These are phyloP conservation scores for Candida mattraensis DNA, from an alignment of 805 yeast species.

Conservation along the genomic window DNA sequence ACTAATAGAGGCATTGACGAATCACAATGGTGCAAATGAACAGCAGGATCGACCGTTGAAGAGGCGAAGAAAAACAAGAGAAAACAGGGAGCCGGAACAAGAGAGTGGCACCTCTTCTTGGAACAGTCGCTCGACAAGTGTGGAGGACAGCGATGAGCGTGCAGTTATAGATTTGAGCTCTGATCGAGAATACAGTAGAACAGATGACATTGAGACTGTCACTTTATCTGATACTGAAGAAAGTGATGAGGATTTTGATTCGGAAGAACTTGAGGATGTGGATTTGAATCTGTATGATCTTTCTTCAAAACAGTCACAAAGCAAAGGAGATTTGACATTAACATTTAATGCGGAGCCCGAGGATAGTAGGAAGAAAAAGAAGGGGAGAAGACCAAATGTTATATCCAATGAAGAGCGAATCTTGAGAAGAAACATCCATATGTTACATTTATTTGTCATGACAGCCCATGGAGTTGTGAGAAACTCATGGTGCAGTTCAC, in stretches of 20 bases:
- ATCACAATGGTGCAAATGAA: conserved; percentile 13
- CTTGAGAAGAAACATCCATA: conserved; percentile 55
- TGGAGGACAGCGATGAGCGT: not conserved
- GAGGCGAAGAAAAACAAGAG: not conserved
- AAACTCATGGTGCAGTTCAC: conserved; percentile 71
- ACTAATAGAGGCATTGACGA: conserved; percentile 22
- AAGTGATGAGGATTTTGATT: conserved; percentile 35
- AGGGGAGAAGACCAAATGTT: conserved; percentile 28
- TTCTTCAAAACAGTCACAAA: conserved; percentile 6
- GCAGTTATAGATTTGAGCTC: not conserved
- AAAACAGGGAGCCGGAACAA: too few species aligned
- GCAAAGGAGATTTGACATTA: conserved; percentile 2
- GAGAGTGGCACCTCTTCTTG: too few species aligned
- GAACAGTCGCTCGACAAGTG: not conserved
- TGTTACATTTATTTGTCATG: conserved; percentile 56
- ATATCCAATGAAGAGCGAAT: conserved; percentile 56
- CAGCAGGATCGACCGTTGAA: not conserved
- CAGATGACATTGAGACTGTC: conserved; percentile 4
- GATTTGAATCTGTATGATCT: conserved; percentile 25
- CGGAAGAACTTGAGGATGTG: conserved; percentile 43
- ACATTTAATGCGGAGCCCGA: too few species aligned
- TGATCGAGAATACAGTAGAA: not conserved
- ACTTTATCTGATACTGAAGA: conserved; percentile 18
- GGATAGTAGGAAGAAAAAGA: too few species aligned
- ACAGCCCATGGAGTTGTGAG: conserved; percentile 65